Conservation (phyloP, 2,329 filamentous ascomycete genomes). For the Xylaria sp. region DNA sequence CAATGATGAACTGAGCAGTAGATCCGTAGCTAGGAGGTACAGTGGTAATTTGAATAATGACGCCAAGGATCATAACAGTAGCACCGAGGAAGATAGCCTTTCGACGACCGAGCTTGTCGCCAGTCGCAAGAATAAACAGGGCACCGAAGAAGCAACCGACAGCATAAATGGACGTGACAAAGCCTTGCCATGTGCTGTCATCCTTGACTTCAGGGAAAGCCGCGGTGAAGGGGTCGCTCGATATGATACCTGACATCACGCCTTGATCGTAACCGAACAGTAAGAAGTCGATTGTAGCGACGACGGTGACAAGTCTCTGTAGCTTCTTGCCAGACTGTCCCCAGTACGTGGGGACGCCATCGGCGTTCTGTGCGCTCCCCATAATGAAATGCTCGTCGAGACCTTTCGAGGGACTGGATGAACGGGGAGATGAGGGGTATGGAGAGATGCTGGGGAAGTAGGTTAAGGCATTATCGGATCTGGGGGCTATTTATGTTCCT, state of each 20-base stretch:
- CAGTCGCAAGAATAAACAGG: constrained; percentile 55
- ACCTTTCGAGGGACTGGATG: constrained; percentile 5
- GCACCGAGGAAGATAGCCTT: constrained; percentile 65
- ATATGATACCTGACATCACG: constrained; percentile 51
- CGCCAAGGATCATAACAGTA: constrained; percentile 65
- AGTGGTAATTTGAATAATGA: constrained; percentile 63
- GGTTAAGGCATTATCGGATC: constrained; percentile 3
- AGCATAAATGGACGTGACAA: constrained; percentile 57
- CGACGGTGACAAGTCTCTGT: constrained; percentile 47
- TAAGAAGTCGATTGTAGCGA: constrained; percentile 47
- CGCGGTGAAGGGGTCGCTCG: constrained; percentile 44
- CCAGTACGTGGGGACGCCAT: constrained; percentile 49
- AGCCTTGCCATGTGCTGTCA: constrained; percentile 51
- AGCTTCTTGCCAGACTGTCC: constrained; percentile 47
- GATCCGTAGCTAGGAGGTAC: constrained; percentile 60
- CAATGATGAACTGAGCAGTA: constrained; percentile 60
- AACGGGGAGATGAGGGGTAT: constrained; percentile 12
- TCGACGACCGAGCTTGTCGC: constrained; percentile 66
- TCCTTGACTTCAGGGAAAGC: constrained; percentile 50
- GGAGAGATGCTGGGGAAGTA: constrained; percentile 15
- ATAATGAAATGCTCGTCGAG: constrained; percentile 34
- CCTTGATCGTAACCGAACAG: constrained; percentile 51
- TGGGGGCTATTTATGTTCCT: constrained; percentile 22
- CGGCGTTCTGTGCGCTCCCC: constrained; percentile 46
- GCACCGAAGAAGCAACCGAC: constrained; percentile 58